Conservation (phyloP, 768 basidiomycete species). For the Rhizopogon roseolus region DNA sequence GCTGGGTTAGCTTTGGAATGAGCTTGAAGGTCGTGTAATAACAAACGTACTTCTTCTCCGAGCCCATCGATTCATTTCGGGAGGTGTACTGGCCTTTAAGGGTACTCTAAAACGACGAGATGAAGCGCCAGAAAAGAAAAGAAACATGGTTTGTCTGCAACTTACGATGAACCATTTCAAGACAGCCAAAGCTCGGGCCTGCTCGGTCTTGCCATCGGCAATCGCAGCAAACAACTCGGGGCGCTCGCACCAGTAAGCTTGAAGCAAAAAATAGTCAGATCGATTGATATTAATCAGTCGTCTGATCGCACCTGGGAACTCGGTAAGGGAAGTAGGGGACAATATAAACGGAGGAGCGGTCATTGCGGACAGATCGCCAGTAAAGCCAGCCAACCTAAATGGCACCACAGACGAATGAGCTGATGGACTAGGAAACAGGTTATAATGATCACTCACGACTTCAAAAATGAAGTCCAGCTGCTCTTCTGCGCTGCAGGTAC, state of each 20-base stretch:
- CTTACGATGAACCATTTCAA: conserved; percentile 92
- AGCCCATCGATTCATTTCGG: conserved; percentile 91
- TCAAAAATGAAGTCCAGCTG: conserved; percentile 89
- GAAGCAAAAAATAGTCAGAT: conserved; percentile 3
- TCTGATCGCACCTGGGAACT: conserved; percentile 70
- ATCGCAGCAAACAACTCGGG: conserved; percentile 88
- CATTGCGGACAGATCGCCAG: conserved; percentile 81
- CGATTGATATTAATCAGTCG: background rate
- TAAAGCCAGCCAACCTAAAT: conserved; percentile 74
- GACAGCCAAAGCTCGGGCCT: conserved; percentile 75
- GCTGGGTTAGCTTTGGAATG: conserved; percentile 8
- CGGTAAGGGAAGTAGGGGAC: conserved; percentile 85
- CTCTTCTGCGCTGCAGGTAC: conserved; percentile 81
- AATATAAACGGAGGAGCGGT: conserved; percentile 91
- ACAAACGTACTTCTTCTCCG: conserved; percentile 85
- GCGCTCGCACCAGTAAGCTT: conserved; percentile 97
- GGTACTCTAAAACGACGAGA: conserved; percentile 53
- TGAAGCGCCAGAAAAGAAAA: background rate
- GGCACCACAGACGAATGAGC: conserved; percentile 2
- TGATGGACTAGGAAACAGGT: background rate
- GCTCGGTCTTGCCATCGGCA: conserved; percentile 65
- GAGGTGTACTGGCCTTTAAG: conserved; percentile 95
- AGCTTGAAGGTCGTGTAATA: background rate
- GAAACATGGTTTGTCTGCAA: conserved; percentile 1
- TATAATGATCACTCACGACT: conserved; percentile 55